Evolutionary conservation across 257 asterid genomes (phyloP), one percentile per base, ranked within the genome.

Genomic region (Primulina eburnea): DNA sequence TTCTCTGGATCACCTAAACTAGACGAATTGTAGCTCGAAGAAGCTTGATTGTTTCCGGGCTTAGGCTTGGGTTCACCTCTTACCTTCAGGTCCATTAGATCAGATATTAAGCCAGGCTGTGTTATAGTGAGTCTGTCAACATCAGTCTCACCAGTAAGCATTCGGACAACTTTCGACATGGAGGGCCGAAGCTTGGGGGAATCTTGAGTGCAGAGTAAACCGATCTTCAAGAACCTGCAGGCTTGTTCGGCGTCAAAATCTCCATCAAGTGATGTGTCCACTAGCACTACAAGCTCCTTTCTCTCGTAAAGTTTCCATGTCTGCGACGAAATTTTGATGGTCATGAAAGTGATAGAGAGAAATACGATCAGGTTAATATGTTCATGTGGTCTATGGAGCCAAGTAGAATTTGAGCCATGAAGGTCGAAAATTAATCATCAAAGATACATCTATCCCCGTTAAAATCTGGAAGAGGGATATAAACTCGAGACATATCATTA

Each of bases 201-300:
- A 73, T 94, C 97, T 74, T 94, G 99, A 65, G 98, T 89, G 80
- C 99, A 94, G 57, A 94, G 95, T 60, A 94, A 82, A 29, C 95
- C 98, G 7, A 94, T 84, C 79, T 91, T 89, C 21, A 94, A 79
- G 85, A 80, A 82, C 73, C 72, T 88, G 83, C 99, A 91, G 9
- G 98, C 97, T 70, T 85, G 88, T 75, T 94, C 93, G 0, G 82
- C 85, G 62, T 94, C 98, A 43, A 86, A 91, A 72, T 83, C 81
- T 52, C 97, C 99, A 3, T 83, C 61, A 55, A 94, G 69, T 1
- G 86, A 75, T 8, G 85, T 82, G 82, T 94, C 99, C 52, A 91
- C 88, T 26, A 91, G 80, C 35, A 50, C 62, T 7, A 88, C 89
- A 7, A 91, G 87, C 78, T 86, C 93, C 43, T 71, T 80, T 73